phyloP scores from a whole-genome alignment of 1,284 basidiomycete genomes.

The Amylostereum areolatum region DNA sequence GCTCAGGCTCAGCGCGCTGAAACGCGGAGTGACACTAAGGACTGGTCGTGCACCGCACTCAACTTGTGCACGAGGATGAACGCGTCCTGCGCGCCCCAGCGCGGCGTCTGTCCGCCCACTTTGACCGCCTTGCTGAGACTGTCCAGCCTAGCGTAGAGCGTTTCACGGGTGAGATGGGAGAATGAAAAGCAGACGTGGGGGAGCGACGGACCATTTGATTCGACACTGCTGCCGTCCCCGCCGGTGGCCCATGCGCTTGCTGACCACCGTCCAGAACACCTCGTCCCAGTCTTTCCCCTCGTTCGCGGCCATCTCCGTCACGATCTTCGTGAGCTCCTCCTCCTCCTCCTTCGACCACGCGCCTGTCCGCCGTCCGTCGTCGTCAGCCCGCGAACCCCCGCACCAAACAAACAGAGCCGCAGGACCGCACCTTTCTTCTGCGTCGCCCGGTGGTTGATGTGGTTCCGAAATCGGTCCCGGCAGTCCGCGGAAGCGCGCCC shows the following conservation, averaged over 20 bases:
- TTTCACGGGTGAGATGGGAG: conserved; percentile 2
- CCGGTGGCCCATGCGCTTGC: conserved; percentile 65
- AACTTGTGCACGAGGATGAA: conserved; percentile 79
- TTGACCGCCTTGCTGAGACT: conserved; percentile 65
- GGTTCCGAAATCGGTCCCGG: conserved; percentile 78
- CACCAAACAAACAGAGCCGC: not conserved
- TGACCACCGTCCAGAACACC: conserved; percentile 76
- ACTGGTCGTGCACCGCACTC: not conserved
- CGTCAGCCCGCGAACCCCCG: too few species aligned
- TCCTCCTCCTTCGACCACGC: conserved; percentile 73
- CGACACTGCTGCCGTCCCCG: conserved; percentile 77
- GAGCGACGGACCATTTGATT: conserved; percentile 63
- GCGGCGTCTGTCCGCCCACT: conserved; percentile 56
- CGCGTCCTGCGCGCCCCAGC: conserved; percentile 72
- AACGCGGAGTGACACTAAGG: too few species aligned
- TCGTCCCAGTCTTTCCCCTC: conserved; percentile 70
- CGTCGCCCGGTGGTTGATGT: conserved; percentile 56
- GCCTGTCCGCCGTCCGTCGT: conserved; percentile 27
- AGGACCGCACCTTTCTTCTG: conserved; percentile 37
- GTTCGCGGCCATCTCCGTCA: conserved; percentile 62
- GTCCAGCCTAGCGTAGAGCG: conserved; percentile 35
- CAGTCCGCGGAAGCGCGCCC: conserved; percentile 75
- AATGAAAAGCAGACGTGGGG: not conserved
- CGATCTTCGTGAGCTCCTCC: conserved; percentile 61
- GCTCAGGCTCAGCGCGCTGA: not conserved